phyloP scores from a whole-genome alignment of 78 protist species.

The Monosiga brevicollis region DNA sequence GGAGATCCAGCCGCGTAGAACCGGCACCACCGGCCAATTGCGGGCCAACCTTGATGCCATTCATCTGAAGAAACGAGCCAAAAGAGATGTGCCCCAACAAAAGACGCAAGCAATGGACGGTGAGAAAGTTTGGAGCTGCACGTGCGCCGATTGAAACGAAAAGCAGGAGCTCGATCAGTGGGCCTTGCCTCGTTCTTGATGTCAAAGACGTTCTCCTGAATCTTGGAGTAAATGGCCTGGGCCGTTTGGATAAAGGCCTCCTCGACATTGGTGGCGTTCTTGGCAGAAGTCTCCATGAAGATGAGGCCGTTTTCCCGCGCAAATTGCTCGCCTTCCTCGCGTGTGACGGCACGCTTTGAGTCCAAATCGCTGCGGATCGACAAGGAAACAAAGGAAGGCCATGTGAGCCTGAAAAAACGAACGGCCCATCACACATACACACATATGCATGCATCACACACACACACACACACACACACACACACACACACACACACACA shows the following conservation, averaged over 20 bases:
- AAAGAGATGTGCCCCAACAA: too few species aligned
- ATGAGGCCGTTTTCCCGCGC: constrained; percentile 85
- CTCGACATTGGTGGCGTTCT: constrained; percentile 92
- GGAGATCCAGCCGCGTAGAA: too few species aligned
- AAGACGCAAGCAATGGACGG: too few species aligned
- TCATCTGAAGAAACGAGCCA: too few species aligned
- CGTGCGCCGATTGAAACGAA: too few species aligned
- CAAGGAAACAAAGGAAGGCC: background rate
- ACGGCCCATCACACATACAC: background rate
- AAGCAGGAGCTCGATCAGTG: background rate
- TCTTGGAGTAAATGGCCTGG: constrained; percentile 57
- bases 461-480: background rate
- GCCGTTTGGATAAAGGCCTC: constrained; percentile 63
- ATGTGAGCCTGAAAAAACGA: background rate
- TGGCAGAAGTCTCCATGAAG: constrained; percentile 95
- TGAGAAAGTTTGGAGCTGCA: too few species aligned
- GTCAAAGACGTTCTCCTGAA: constrained; percentile 61
- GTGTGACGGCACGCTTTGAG: constrained; percentile 66
- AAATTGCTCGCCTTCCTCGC: constrained; percentile 87
- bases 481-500: background rate
- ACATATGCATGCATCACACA: background rate
- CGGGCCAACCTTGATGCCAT: constrained; percentile 47
- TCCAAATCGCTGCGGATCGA: constrained; percentile 67
- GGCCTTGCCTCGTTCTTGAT: constrained; percentile 14
- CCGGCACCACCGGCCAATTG: background rate